These are phyloP conservation scores for Arthrobotrys pseudoclavata DNA, from an alignment of 2,329 filamentous ascomycete genomes.

Conservation along the genomic window DNA sequence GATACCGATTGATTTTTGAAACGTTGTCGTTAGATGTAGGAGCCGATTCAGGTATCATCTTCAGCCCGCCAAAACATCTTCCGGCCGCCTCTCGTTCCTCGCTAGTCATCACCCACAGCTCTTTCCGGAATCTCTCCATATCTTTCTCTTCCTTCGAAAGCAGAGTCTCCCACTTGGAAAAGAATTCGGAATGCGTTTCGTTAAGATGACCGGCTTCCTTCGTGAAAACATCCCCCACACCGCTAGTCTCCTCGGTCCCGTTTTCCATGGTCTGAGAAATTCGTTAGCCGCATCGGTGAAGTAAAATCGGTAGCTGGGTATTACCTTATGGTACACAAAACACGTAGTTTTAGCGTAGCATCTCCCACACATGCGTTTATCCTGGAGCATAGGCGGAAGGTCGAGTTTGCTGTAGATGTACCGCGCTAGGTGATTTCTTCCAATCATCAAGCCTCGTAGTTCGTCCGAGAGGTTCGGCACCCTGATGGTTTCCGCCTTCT, in stretches of 20 bases:
- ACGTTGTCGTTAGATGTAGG: constrained; percentile 74
- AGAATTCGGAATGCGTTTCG: constrained; percentile 81
- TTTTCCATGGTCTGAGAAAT: constrained; percentile 73
- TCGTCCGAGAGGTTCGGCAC: constrained; percentile 89
- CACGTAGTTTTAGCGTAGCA: constrained; percentile 94
- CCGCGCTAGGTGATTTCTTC: constrained; percentile 88
- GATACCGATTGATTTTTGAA: constrained; percentile 90
- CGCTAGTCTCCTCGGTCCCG: constrained; percentile 84
- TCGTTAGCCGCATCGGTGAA: not conserved
- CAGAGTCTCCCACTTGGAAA: constrained; percentile 92
- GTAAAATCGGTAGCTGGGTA: not conserved
- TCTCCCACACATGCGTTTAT: constrained; percentile 82
- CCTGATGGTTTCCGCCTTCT: constrained; percentile 85
- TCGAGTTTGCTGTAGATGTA: constrained; percentile 85
- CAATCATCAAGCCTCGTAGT: constrained; percentile 95
- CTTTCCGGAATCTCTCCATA: constrained; percentile 84
- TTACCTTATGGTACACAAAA: constrained; percentile 90
- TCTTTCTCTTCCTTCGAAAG: constrained; percentile 95
- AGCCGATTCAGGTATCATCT: constrained; percentile 82
- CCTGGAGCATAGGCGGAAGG: constrained; percentile 87
- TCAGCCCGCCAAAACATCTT: constrained; percentile 84
- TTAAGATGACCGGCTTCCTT: constrained; percentile 84
- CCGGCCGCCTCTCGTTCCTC: constrained; percentile 77
- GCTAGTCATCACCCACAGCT: constrained; percentile 97
- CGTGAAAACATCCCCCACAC: constrained; percentile 83